Conservation (phyloP, 305 asterid genomes). For the Fraxinus sp. region DNA sequence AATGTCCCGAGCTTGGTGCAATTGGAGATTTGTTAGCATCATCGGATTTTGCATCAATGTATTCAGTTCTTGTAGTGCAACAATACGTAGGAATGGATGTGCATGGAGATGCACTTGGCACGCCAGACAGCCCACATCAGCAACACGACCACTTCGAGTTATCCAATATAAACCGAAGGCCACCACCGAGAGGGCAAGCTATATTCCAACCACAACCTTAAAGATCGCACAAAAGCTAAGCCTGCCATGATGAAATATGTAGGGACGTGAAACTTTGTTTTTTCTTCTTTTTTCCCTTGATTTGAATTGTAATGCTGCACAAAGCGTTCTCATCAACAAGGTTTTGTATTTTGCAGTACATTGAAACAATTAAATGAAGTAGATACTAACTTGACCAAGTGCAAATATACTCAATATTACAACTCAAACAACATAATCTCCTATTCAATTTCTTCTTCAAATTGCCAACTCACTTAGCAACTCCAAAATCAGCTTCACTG, state of each 20-base stretch:
- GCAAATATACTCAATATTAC: background rate
- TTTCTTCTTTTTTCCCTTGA: background rate
- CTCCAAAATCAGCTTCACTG: background rate
- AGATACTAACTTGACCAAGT: background rate
- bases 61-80: conserved; percentile 80
- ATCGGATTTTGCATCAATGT: conserved; percentile 70
- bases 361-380: background rate
- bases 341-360: background rate
- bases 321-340: background rate
- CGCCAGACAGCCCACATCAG: conserved; percentile 51
- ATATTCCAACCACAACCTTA: conserved; percentile 50
- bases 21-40: conserved; percentile 87
- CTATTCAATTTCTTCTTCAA: conserved; percentile 23
- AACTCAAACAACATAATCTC: background rate
- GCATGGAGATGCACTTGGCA: conserved; percentile 37
- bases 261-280: background rate
- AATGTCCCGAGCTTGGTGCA: conserved; percentile 89
- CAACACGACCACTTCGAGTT: conserved; percentile 28
- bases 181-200: conserved; percentile 26
- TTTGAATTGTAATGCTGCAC: background rate
- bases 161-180: conserved; percentile 25
- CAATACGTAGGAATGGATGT: conserved; percentile 60
- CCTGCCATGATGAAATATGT: background rate
- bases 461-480: conserved; percentile 41
- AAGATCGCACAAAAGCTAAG: background rate